A percentile compares a stretch with the other conserved stretches of the same genome.
phyloP scores from a whole-genome alignment of 805 yeast genomes.

The Brettanomyces naardenensis region DNA sequence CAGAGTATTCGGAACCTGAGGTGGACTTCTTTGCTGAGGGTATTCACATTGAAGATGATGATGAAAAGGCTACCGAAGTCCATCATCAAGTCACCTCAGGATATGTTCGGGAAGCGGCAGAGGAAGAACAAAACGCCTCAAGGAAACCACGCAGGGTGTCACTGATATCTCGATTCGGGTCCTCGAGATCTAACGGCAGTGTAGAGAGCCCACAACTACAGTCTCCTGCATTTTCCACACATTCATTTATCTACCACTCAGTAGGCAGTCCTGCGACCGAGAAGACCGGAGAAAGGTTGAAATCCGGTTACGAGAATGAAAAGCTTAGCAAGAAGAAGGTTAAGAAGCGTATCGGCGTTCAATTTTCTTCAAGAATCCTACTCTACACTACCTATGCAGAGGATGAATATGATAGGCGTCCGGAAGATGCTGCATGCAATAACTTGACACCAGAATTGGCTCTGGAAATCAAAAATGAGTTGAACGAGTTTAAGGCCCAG shows the following conservation, averaged over 20 bases:
- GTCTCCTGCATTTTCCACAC: neutral
- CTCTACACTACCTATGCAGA: conserved; percentile 79
- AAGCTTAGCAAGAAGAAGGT: conserved; percentile 4
- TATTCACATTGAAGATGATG: neutral
- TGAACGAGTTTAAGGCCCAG: conserved; percentile 66
- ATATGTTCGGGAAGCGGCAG: too few species aligned
- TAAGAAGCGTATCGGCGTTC: conserved; percentile 18
- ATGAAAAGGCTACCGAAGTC: neutral
- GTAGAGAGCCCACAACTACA: neutral
- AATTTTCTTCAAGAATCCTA: conserved; percentile 75
- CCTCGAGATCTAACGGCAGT: neutral
- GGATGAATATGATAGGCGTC: conserved; percentile 85
- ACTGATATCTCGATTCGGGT: neutral
- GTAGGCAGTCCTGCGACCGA: neutral
- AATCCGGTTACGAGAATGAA: conserved; percentile 5
- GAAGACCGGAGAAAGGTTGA: neutral
- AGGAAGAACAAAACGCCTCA: too few species aligned
- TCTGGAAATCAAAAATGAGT: conserved; percentile 75
- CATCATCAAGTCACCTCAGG: neutral
- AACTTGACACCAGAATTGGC: conserved; percentile 83
- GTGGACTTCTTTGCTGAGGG: conserved; percentile 2
- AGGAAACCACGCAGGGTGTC: neutral
- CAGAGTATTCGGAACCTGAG: conserved; percentile 3
- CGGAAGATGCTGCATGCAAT: conserved; percentile 89
- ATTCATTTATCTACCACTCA: neutral